Base-by-base conservation (phyloP, 1,139 yeast species). In the Geotrichum reessii region DNA sequence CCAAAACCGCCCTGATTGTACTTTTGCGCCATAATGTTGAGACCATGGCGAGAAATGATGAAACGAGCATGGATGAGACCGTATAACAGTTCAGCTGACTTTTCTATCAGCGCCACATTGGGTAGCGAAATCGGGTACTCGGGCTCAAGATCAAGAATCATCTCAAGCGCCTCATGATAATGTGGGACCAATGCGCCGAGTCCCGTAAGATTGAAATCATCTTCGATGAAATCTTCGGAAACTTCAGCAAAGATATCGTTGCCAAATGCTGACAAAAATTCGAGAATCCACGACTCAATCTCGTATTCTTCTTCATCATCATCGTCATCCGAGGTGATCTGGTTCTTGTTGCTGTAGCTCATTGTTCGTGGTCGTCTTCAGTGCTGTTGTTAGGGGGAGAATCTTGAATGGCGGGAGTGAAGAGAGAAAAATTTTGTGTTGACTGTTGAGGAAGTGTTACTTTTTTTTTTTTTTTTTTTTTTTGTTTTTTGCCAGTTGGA, bases 181-280 rank as follows among this genome's bases (percentile, higher is more conserved):
- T 86, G 88, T 8, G 98, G 96, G 4, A 93, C 97, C 63, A 87
- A 84, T 67, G 85, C 82, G 31, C 88, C 81, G 60, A 93, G 79
- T 1, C 98, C 98, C 0, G 98, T 92, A 66, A 93, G 78, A 70
- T 93, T 93, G 78, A 93, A 93, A 67, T 93, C 98, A 73, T 93
- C 99, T 68, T 92, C 97, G 64, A 93, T 90, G 71, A 91, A 93
- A 57, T 91, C 97, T 60, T 89, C 93, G 1, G 92, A 81, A 21
- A 93, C 97, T 63, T 93, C 95, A 46, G 93, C 96, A 73, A 91
- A 91, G 72, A 86, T 92, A 69, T 93, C 97, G 70, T 91, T 96
- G 25, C 96, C 97, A 68, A 87, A 89, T 64, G 86, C 79, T 51
- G 89, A 83, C 71, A 97, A 91, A 73, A 86, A 92, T 67, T 87